These are phyloP conservation scores for Coemansia sp. DNA, from an alignment of 192 early-diverging fungal species.

Conservation along the genomic window DNA sequence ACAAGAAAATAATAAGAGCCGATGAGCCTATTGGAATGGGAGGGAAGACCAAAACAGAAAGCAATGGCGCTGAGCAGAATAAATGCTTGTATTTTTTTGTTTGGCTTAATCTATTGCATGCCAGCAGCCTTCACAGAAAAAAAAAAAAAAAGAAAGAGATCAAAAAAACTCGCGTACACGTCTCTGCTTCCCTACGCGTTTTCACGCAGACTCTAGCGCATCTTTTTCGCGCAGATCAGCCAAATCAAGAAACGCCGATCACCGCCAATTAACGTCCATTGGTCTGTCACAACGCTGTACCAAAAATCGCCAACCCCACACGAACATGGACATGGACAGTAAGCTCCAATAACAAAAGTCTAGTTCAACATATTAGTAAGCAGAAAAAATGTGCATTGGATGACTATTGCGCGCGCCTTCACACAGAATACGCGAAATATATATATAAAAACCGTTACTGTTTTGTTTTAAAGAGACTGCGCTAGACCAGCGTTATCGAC, in stretches of 20 bases:
- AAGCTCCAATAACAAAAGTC: no score
- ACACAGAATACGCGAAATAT: not conserved
- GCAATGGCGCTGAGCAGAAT: no score
- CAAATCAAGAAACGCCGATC: not conserved
- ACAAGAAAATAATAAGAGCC: not conserved
- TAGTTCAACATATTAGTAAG: no score
- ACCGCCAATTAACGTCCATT: not conserved
- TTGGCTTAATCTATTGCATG: no score
- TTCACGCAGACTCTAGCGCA: not conserved
- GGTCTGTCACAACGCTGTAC: no score
- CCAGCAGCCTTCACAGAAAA: no score
- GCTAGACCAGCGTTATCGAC: conserved; percentile 13
- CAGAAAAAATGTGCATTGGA: not conserved
- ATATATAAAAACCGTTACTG: no score
- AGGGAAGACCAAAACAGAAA: not conserved
- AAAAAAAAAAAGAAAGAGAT: no score
- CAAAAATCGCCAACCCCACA: no score
- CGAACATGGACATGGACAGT: no score
- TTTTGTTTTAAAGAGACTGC: no score
- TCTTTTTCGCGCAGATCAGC: conserved; percentile 8
- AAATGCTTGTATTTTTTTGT: not conserved
- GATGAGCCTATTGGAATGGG: not conserved
- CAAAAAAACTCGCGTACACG: not conserved
- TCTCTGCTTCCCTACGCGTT: not conserved
- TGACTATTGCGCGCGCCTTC: not conserved